phyloP scores from a whole-genome alignment of 2,329 filamentous ascomycete genomes.

The Dactylellina parvicollis region DNA sequence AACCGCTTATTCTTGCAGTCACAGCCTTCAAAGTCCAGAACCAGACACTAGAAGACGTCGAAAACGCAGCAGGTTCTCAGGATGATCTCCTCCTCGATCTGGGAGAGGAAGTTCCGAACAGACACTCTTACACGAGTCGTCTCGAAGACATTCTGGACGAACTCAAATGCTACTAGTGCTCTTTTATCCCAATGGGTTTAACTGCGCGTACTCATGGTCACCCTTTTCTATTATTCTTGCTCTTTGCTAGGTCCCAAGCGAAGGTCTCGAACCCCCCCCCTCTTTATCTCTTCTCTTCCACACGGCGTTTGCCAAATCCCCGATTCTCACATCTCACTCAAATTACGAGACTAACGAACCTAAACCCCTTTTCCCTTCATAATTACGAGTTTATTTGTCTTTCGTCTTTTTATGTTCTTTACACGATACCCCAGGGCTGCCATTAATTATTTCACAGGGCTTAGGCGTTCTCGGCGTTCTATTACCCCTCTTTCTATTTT shows the following conservation, averaged over 20 bases:
- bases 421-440: conserved; percentile 10
- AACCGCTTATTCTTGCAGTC: conserved; percentile 67
- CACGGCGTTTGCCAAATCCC: too few relatives aligned
- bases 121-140: conserved; percentile 30
- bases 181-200: conserved; percentile 2
- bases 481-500: not conserved
- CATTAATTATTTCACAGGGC: not conserved
- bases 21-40: conserved; percentile 66
- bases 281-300: not conserved
- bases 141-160: conserved; percentile 41
- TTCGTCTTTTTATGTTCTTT: conserved; percentile 2
- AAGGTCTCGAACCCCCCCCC: not conserved
- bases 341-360: not conserved
- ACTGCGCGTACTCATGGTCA: not conserved
- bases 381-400: not conserved
- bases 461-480: conserved; percentile 6
- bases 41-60: conserved; percentile 28
- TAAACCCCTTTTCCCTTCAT: too few relatives aligned
- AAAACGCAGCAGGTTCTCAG: conserved; percentile 16
- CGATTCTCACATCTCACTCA: not conserved
- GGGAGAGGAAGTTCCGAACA: conserved; percentile 22
- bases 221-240: not conserved
- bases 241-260: not conserved
- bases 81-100: conserved; percentile 32
- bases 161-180: conserved; percentile 13